Evolutionary conservation across 768 basidiomycete genomes (phyloP).

Genomic region (Rhodotorula sphaerocarpa): DNA sequence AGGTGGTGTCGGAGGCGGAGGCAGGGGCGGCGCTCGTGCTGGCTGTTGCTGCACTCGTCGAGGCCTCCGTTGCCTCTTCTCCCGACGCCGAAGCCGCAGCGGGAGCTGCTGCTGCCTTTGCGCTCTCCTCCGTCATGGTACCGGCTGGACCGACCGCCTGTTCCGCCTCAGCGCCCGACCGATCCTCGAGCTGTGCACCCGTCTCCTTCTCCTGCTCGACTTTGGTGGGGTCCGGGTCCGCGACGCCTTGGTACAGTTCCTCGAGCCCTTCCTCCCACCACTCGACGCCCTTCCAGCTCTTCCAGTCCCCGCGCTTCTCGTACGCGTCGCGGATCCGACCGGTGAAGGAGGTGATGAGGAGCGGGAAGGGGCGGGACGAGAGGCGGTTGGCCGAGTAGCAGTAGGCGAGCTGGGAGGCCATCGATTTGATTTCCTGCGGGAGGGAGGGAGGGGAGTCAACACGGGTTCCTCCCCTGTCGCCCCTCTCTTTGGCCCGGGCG

Average conservation of each 20-base stretch:
- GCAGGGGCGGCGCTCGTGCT: too few species aligned
- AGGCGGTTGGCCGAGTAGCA: conserved; percentile 79
- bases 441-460: neutral
- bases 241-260: conserved; percentile 23
- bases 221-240: conserved; percentile 43
- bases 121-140: neutral
- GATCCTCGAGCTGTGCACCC: conserved; percentile 22
- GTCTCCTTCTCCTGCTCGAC: conserved; percentile 53
- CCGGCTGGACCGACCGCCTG: too few species aligned
- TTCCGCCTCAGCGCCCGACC: too few species aligned
- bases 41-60: too few species aligned
- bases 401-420: conserved; percentile 83
- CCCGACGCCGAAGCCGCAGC: neutral
- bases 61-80: too few species aligned
- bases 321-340: conserved; percentile 61
- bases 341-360: conserved; percentile 73
- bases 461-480: too few species aligned
- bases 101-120: neutral
- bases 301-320: conserved; percentile 60
- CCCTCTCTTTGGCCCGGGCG: too few species aligned
- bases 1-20: neutral
- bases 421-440: conserved; percentile 77
- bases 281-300: conserved; percentile 69
- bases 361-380: conserved; percentile 60
- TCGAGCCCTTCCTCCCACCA: conserved; percentile 65